phyloP scores from a whole-genome alignment of 257 asterid species.

The Solanum phureja region DNA sequence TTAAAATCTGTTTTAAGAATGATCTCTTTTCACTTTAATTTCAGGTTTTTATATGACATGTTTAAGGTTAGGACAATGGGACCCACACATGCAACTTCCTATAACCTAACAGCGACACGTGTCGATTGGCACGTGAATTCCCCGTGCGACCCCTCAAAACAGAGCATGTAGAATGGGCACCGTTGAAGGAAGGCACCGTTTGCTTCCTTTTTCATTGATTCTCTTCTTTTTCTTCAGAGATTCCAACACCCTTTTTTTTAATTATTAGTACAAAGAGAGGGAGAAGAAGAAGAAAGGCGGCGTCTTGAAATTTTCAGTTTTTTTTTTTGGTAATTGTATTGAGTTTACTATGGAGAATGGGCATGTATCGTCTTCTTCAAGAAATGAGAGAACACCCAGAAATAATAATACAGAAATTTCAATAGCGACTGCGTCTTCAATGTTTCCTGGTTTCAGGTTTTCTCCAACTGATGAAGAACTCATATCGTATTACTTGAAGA shows the following conservation, averaged over 20 bases:
- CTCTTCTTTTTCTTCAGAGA: constrained; percentile 6
- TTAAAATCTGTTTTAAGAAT: too few species aligned
- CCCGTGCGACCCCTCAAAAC: not conserved
- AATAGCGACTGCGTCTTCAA: constrained; percentile 52
- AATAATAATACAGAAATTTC: constrained; percentile 37
- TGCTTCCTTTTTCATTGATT: not conserved
- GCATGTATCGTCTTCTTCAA: not conserved
- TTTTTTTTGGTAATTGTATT: constrained; percentile 4
- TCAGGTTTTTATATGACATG: fast-evolving
- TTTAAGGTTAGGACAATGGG: fast-evolving
- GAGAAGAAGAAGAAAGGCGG: not conserved
- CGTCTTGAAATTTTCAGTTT: not conserved
- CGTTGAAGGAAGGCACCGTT: not conserved
- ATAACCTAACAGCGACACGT: not conserved
- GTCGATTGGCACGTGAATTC: not conserved
- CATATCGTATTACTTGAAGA: constrained; percentile 56
- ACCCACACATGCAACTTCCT: not conserved
- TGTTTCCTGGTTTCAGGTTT: constrained; percentile 86
- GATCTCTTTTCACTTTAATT: too few species aligned
- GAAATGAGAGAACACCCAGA: not conserved
- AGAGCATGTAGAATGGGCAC: not conserved
- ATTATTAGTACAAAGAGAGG: not conserved
- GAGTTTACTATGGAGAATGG: constrained; percentile 42
- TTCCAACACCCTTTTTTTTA: not conserved
- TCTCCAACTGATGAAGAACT: constrained; percentile 84